These are phyloP conservation scores for Eucalyptus leucophloia DNA, from an alignment of 345 rosid species.

Conservation along the genomic window DNA sequence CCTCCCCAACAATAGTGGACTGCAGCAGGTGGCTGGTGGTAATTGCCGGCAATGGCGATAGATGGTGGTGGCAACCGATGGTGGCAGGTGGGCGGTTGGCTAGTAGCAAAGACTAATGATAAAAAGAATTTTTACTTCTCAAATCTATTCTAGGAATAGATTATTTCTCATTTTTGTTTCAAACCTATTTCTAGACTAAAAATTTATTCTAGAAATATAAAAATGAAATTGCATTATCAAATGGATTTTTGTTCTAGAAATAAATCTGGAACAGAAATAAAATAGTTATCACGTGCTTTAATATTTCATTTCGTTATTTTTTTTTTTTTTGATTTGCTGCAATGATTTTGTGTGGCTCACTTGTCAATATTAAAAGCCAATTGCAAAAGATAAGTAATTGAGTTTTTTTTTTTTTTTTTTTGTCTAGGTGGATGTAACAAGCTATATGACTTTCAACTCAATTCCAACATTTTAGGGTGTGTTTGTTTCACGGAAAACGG, in stretches of 20 bases:
- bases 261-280: rapidly evolving
- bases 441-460: not conserved
- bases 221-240: too few species aligned
- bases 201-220: too few species aligned
- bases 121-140: too few species aligned
- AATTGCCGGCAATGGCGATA: rapidly evolving
- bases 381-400: not conserved
- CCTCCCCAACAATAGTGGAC: rapidly evolving
- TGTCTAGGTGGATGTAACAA: not conserved
- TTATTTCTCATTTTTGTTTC: too few species aligned
- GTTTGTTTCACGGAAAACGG: too few species aligned
- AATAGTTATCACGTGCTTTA: too few species aligned
- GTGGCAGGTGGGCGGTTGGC: rapidly evolving
- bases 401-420: not conserved
- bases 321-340: not conserved
- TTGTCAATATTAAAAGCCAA: not conserved
- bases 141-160: too few species aligned
- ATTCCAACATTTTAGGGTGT: not conserved
- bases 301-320: not conserved
- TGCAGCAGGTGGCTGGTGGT: rapidly evolving
- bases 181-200: too few species aligned
- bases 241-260: too few species aligned
- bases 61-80: too few species aligned
- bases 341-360: not conserved
- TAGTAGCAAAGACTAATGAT: too few species aligned